phyloP scores from a whole-genome alignment of 371 early-diverging fungal species.

The Lichtheimia corymbifera region DNA sequence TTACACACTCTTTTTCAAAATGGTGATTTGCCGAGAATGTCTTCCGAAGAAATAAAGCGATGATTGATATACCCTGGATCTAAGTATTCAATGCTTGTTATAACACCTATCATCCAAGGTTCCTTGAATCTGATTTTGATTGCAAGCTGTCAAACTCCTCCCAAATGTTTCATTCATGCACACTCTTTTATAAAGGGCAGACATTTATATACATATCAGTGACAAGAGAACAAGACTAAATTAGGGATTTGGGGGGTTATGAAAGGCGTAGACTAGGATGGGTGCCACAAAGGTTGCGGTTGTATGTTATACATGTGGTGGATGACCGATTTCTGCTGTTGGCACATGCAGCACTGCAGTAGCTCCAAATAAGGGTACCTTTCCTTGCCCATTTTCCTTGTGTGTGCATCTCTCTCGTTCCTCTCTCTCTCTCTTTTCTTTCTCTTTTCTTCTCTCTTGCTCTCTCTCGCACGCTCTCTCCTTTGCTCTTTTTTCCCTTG shows the following conservation, averaged over 20 bases:
- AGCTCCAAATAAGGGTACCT: constrained; percentile 10
- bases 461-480: constrained; percentile 11
- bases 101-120: background rate
- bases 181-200: too few species aligned
- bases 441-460: background rate
- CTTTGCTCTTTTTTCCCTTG: constrained; percentile 9
- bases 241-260: background rate
- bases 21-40: constrained; percentile 6
- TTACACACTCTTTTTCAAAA: constrained; percentile 1
- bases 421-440: background rate
- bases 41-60: background rate
- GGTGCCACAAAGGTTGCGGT: constrained; percentile 11
- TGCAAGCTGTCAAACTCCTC: background rate
- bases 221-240: background rate
- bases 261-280: constrained; percentile 3
- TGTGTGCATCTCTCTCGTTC: background rate
- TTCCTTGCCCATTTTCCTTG: too few species aligned
- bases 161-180: too few species aligned
- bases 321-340: too few species aligned
- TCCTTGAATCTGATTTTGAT: background rate
- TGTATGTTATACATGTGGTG: too few species aligned
- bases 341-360: constrained; percentile 14
- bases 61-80: too few species aligned
- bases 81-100: background rate
- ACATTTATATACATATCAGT: too few species aligned